Percentiles rank a stretch among this genome's conserved stretches.
Evolutionary conservation across 208 protist species (phyloP).

Genomic region (Wallacemonas sp.): DNA sequence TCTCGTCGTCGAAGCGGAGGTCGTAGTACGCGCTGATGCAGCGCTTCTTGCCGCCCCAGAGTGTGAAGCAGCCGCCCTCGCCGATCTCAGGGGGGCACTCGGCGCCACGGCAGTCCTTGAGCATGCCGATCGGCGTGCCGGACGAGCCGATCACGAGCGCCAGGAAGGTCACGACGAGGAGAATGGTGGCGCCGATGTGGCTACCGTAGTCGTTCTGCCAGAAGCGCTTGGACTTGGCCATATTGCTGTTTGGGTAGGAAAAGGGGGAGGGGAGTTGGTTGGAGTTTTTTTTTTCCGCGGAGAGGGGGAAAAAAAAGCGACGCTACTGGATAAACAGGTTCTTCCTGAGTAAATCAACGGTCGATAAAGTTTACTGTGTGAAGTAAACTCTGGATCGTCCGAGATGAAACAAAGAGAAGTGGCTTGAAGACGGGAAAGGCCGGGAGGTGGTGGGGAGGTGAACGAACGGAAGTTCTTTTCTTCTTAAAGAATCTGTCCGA

Average conservation of each 20-base stretch:
- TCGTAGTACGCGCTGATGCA: slow-evolving; percentile 51
- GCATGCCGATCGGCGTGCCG: slow-evolving; percentile 49
- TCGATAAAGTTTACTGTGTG: slow-evolving; percentile 14
- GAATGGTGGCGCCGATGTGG: slow-evolving; percentile 54
- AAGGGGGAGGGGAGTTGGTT: too few relatives aligned
- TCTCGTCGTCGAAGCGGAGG: slow-evolving; percentile 40
- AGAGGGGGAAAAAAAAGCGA: not conserved
- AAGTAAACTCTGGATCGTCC: not conserved
- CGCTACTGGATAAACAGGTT: not conserved
- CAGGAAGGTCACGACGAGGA: slow-evolving; percentile 47
- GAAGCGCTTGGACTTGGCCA: slow-evolving; percentile 51
- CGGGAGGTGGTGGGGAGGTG: not conserved
- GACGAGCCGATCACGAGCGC: slow-evolving; percentile 36
- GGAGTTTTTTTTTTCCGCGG: not conserved
- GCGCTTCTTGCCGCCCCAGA: slow-evolving; percentile 50
- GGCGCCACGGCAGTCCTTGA: slow-evolving; percentile 25
- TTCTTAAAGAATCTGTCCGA: not conserved
- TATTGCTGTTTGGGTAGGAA: slow-evolving; percentile 14
- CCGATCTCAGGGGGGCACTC: slow-evolving; percentile 4
- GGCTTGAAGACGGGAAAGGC: slow-evolving; percentile 3
- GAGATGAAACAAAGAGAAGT: slow-evolving; percentile 4
- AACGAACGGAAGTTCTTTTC: slow-evolving; percentile 10
- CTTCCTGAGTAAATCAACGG: not conserved
- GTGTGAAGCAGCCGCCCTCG: slow-evolving; percentile 44
- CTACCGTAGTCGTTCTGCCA: slow-evolving; percentile 47